Percentiles rank a stretch among this genome's conserved stretches.
phyloP scores from a whole-genome alignment of 768 basidiomycete species.

The Macrolepiota dolichaula region DNA sequence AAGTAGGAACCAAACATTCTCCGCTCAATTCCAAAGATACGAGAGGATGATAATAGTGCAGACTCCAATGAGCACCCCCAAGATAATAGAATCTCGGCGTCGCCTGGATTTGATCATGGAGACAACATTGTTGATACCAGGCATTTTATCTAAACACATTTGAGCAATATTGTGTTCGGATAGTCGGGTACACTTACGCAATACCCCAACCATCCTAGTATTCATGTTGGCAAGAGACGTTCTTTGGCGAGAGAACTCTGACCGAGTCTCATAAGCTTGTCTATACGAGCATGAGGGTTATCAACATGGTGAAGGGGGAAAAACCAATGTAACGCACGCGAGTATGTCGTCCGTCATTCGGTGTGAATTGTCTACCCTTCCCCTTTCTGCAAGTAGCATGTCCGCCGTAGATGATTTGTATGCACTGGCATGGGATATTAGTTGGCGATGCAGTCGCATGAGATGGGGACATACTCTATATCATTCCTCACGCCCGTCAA shows the following conservation, averaged over 20 bases:
- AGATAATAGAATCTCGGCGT: conserved; percentile 83
- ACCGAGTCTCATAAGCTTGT: conserved; percentile 95
- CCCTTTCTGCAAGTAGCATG: conserved; percentile 81
- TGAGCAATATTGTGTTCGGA: background rate
- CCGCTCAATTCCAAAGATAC: conserved; percentile 40
- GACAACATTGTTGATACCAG: conserved; percentile 90
- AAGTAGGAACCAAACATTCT: background rate
- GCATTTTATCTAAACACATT: conserved; percentile 66
- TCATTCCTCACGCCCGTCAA: conserved; percentile 91
- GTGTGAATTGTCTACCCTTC: conserved; percentile 89
- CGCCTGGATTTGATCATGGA: conserved; percentile 91
- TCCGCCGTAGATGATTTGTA: conserved; percentile 91
- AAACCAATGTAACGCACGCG: conserved; percentile 57
- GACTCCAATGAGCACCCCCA: conserved; percentile 86
- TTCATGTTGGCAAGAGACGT: conserved; percentile 74
- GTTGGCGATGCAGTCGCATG: background rate
- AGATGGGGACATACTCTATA: conserved; percentile 67
- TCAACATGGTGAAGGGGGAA: background rate
- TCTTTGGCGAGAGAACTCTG: conserved; percentile 87
- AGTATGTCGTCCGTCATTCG: conserved; percentile 92
- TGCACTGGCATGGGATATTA: conserved; percentile 45
- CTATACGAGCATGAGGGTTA: conserved; percentile 35
- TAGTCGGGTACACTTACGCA: conserved; percentile 51
- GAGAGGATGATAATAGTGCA: conserved; percentile 61
- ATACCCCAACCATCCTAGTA: conserved; percentile 75